A percentile compares a stretch with the other conserved stretches of the same genome.
These are phyloP conservation scores for Dactylis glomerata DNA, from an alignment of 176 grass and related monocot genomes.

Conservation along the genomic window DNA sequence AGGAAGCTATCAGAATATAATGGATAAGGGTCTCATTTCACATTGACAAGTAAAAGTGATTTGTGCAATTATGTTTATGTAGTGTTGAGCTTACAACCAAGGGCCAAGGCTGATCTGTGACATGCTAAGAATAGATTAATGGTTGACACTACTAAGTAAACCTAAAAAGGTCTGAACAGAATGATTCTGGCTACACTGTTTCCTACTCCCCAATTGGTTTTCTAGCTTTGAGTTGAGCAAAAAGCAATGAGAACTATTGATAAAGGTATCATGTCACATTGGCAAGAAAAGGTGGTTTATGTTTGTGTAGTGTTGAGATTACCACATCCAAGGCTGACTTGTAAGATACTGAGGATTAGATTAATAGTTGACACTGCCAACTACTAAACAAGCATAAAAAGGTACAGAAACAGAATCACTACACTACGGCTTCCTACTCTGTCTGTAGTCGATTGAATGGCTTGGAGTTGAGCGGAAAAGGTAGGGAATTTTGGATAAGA, in stretches of 20 bases:
- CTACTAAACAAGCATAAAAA: neutral
- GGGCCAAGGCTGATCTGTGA: neutral
- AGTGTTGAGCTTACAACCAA: neutral
- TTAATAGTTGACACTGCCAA: slow-evolving; percentile 26
- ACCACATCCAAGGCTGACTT: slow-evolving; percentile 21
- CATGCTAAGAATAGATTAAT: neutral
- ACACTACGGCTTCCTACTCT: neutral
- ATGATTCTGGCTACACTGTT: slow-evolving; percentile 33
- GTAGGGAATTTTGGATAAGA: slow-evolving; percentile 10
- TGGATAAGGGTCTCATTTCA: neutral
- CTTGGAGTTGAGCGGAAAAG: neutral
- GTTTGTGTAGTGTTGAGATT: slow-evolving; percentile 9
- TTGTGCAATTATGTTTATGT: neutral
- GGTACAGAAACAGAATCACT: neutral
- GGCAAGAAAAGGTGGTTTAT: neutral
- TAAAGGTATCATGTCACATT: slow-evolving; percentile 17
- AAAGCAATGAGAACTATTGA: slow-evolving; percentile 6
- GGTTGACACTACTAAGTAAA: neutral
- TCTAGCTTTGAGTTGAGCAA: neutral
- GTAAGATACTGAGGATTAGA: slow-evolving; percentile 13
- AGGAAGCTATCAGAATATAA: no score
- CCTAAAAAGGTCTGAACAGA: neutral
- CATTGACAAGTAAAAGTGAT: neutral
- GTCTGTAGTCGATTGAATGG: neutral
- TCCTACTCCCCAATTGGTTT: neutral